phyloP scores from a whole-genome alignment of 192 early-diverging fungal species.

The Geosiphon pyriformis region DNA sequence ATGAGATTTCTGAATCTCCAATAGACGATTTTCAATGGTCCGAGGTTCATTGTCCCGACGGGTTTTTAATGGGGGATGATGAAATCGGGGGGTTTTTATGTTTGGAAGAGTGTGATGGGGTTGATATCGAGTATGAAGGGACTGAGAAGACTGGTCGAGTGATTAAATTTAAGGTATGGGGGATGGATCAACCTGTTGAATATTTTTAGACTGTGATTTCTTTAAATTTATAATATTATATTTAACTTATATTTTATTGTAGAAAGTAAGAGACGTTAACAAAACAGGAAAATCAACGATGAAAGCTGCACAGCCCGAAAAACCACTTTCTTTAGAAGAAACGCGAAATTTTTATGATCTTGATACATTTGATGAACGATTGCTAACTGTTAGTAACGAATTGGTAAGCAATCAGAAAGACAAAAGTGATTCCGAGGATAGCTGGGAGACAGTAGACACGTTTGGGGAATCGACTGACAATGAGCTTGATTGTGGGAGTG shows the following conservation, averaged over 20 bases:
- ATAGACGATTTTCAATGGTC: no score
- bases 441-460: slow-evolving; percentile 20
- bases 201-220: no score
- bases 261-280: slow-evolving; percentile 7
- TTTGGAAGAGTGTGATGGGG: slow-evolving; percentile 82
- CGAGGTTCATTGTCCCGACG: slow-evolving; percentile 10
- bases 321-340: slow-evolving; percentile 43
- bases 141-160: slow-evolving; percentile 59
- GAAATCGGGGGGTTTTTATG: slow-evolving; percentile 78
- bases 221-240: no score
- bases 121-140: slow-evolving; percentile 71
- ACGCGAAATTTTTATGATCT: slow-evolving; percentile 59
- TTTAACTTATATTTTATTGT: neutral
- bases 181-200: neutral
- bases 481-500: slow-evolving; percentile 24
- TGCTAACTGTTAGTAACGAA: slow-evolving; percentile 1
- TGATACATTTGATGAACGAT: slow-evolving; percentile 75
- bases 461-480: slow-evolving; percentile 9
- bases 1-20: no score
- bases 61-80: slow-evolving; percentile 31
- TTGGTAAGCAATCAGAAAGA: slow-evolving; percentile 10
- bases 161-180: slow-evolving; percentile 64
- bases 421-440: slow-evolving; percentile 24
- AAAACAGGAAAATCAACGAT: slow-evolving; percentile 27
- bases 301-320: slow-evolving; percentile 38